Base-by-base conservation (phyloP, 2,329 filamentous ascomycete genomes). In the Trichoderma arundinaceum region DNA sequence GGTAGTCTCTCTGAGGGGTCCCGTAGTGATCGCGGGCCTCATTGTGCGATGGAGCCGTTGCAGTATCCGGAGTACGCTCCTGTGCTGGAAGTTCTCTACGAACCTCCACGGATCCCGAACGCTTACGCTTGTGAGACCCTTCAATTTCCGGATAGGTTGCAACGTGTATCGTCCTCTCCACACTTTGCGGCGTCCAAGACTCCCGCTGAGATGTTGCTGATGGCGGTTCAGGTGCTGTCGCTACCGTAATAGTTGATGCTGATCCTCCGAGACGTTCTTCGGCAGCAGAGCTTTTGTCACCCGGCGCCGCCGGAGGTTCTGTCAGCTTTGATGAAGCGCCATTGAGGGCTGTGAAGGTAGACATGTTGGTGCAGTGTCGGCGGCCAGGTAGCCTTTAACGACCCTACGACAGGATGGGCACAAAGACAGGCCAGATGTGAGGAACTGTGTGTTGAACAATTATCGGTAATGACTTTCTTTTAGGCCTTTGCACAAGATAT, bases 71-170 rank as follows among this genome's bases (percentile, higher is more conserved):
- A 13, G 77, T 77, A 5, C 72, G 73, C 66, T 78, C 75, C 48
- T 77, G 74, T 7, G 69, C 65, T 7, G 70, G 67, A 33, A 66
- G 68, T 22, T 83, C 80, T 69, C 78, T 77, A 62, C 77, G 74
- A 7, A 74, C 75, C 64, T 88, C 88, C 43, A 81, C 76, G 6
- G 90, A 91, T 52, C 82, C 79, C 7, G 91, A 92, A 67, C 91
- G 86, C 77, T 92, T 94, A 72, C 88, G 86, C 77, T 89, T 90
- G 71, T 87, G 83, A 17, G 83, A 78, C 15, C 72, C 74, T 41
- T 88, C 84, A n/a, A 74, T 72, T 38, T 83, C 80, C 6, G 80
- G 69, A 70, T 82, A 81, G 43, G 69, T 69, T 51, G 78, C 70
- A 1, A 80, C 72, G 58, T 78, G 77, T 68, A 80, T 80, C 15